Evolutionary conservation across 352 stramenopile species (phyloP), one percentile per base, ranked within the genome.

Genomic region (Peronospora destructor): DNA sequence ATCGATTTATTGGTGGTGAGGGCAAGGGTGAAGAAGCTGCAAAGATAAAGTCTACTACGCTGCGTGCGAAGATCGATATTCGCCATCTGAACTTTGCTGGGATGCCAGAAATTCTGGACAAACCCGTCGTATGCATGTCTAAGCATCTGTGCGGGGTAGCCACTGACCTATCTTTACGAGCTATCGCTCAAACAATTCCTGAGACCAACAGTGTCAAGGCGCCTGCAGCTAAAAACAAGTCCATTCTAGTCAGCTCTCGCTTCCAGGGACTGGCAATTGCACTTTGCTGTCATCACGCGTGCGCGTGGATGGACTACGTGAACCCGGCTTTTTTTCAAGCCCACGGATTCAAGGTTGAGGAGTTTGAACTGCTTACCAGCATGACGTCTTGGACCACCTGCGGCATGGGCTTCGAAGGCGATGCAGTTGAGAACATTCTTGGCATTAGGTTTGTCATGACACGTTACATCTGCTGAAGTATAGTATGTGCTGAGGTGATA

Each of bases 91-190:
- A 93, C 50, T 73, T 91, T 21, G 64, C 69, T 1, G 79, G 69
- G 0, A 84, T 93, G 67, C 17, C 64, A 30, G 70, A 85, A 42
- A 53, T 87, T 3, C 25, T 35, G 0, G 47, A 71, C 37, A 71
- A 69, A 26, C 60, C 71, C 0, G 56, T 93, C 14, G 76, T 93
- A 6, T 83, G 76, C 50, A 90, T 93, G 66, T 93, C 82, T 43
- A 93, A 93, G 59, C 82, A 93, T 41, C 49, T 93, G 28, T 93
- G 82, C 29, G 82, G 82, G 7, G 79, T 91, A 34, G 82, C 82
- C 32, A 92, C 82, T 0, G 82, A 92, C 44, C 42, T 92, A 26
- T 92, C 82, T 16, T 53, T 92, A 35, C 76, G 81, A 40, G 72
- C 78, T 19, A 71, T 90, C 21, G 60, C 63, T 3, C 64, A 83